phyloP scores from a whole-genome alignment of 2,329 filamentous ascomycete species.

The Septoria petroselini region DNA sequence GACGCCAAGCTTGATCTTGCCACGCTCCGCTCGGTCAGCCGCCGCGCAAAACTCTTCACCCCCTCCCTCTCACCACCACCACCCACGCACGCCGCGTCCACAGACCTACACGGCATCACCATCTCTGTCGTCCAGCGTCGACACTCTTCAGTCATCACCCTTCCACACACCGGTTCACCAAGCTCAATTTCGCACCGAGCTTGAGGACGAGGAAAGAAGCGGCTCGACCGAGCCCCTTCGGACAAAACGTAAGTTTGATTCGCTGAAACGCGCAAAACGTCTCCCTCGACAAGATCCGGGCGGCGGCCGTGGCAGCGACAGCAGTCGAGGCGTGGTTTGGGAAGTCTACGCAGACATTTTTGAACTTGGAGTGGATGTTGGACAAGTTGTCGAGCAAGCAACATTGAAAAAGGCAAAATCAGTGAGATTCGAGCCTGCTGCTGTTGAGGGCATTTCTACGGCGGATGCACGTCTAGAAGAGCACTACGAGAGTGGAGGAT shows the following conservation, averaged over 20 bases:
- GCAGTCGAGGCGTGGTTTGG: slow-evolving; percentile 27
- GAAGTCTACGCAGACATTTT: slow-evolving; percentile 35
- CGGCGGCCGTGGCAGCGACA: slow-evolving; percentile 12
- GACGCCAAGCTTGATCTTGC: slow-evolving; percentile 18
- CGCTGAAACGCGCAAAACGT: slow-evolving; percentile 32
- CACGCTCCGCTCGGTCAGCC: slow-evolving; percentile 16
- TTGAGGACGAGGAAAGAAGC: slow-evolving; percentile 7
- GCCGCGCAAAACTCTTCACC: slow-evolving; percentile 4
- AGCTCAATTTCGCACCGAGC: slow-evolving; percentile 12
- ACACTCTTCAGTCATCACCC: slow-evolving; percentile 29
- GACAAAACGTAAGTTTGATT: slow-evolving; percentile 35
- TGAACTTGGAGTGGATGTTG: slow-evolving; percentile 15
- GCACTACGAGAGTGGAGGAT: slow-evolving; percentile 1
- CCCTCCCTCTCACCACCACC: slow-evolving; percentile 13
- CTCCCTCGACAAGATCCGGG: slow-evolving; percentile 29
- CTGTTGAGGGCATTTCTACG: background rate
- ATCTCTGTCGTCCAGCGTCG: slow-evolving; percentile 28
- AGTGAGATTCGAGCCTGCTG: slow-evolving; percentile 1
- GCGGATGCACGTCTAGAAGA: slow-evolving; percentile 4
- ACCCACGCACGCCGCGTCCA: slow-evolving; percentile 23
- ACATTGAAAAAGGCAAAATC: slow-evolving; percentile 12
- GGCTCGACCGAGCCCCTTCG: slow-evolving; percentile 20
- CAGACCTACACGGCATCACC: slow-evolving; percentile 26
- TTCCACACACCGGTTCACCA: slow-evolving; percentile 25
- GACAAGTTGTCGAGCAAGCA: background rate